Base-by-base conservation (phyloP, 164 flowering plant species). In the Hamamelis virginiana region DNA sequence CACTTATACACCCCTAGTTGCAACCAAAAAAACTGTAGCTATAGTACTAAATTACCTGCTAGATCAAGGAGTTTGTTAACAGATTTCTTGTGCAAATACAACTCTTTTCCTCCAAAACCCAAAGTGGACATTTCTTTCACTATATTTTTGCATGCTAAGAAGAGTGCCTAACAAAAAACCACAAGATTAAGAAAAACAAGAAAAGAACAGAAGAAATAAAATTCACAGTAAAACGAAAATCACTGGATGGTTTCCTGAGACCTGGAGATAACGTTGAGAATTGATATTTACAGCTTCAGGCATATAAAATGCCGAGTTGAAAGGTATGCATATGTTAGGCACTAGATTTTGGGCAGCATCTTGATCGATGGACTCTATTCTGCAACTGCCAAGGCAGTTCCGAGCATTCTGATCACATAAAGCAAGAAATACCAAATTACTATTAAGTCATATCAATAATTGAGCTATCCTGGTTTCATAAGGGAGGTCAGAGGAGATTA, bases 281-380 rank as follows among this genome's bases (percentile, higher is more conserved):
- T 91, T 74, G 55, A 95, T 76, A 82, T 83, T 96, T 47, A 92
- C 77, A 71, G 99, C 99, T 73, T 89, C 83, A 23, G 99, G 99
- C 96, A 96, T 91, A 76, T 84, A 86, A 66, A 91, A 88, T 61
- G 95, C 95, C 26, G 78, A 74, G 72, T 86, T 74, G 51, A 83
- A 81, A 76, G 98, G 97, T n/a, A 86, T 70, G 61, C 67, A 72
- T 44, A 96, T 19, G 69, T 82, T 56, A 11, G 97, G 94, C 15
- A 92, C 77, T 65, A 96, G 90, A 51, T 72, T 73, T 64, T 76
- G 79, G 43, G 89, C 93, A 70, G 81, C 78, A 71, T 83, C 81
- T 69, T 74, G 67, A 69, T 83, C 80, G 59, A 92, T 53, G 53
- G 77, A 62, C 76, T 91, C 86, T 70, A 96, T 80, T 80, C 77